Percentiles rank a stretch among this genome's conserved stretches.
phyloP scores from a whole-genome alignment of 108 stramenopile species.

The Cyclostephanos invisitatus region DNA sequence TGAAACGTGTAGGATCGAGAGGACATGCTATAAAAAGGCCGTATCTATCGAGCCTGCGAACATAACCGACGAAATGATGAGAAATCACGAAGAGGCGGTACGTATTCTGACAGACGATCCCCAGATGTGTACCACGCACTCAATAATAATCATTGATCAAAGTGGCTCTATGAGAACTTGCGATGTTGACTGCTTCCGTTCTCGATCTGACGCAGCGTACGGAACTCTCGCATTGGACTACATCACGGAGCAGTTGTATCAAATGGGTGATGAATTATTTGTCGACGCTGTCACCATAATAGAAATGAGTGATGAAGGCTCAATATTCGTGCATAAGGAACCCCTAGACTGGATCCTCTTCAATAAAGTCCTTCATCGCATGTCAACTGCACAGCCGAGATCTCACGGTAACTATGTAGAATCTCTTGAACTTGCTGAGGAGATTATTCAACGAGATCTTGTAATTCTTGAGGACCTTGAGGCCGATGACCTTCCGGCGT shows the following conservation, averaged over 20 bases:
- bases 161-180: slow-evolving; percentile 58
- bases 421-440: slow-evolving; percentile 18
- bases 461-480: not conserved
- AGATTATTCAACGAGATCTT: slow-evolving; percentile 31
- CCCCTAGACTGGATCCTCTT: slow-evolving; percentile 69
- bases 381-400: slow-evolving; percentile 23
- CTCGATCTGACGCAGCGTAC: slow-evolving; percentile 56
- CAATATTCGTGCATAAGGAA: slow-evolving; percentile 37
- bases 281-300: slow-evolving; percentile 58
- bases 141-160: slow-evolving; percentile 67
- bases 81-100: slow-evolving; percentile 37
- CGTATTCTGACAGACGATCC: slow-evolving; percentile 49
- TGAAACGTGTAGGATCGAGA: slow-evolving; percentile 29
- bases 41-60: slow-evolving; percentile 39
- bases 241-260: slow-evolving; percentile 59
- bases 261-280: slow-evolving; percentile 39
- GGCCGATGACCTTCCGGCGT: slow-evolving; percentile 33
- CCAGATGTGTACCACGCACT: slow-evolving; percentile 42
- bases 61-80: slow-evolving; percentile 19
- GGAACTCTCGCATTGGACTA: slow-evolving; percentile 61
- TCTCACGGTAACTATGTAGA: slow-evolving; percentile 48
- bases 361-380: slow-evolving; percentile 48
- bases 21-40: slow-evolving; percentile 53
- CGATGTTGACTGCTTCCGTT: slow-evolving; percentile 54
- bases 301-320: slow-evolving; percentile 52